A percentile compares a stretch with the other conserved stretches of the same genome.
Evolutionary conservation across 2,329 filamentous ascomycete species (phyloP).

Genomic region (Exophiala phaeomuriformis): DNA sequence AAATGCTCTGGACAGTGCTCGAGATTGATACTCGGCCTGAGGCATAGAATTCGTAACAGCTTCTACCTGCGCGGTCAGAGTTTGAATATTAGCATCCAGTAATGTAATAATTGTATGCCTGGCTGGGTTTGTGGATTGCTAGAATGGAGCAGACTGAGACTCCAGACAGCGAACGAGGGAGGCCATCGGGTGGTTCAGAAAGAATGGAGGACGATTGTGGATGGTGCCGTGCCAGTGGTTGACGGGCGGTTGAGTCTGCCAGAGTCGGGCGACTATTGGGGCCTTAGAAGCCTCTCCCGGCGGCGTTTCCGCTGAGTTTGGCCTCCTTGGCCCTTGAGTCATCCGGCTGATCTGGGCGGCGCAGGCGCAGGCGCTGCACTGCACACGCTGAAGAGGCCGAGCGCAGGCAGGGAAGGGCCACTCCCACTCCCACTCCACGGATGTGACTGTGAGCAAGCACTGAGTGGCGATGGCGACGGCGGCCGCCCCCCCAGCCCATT

Average conservation of each 20-base stretch:
- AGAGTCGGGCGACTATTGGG: not conserved
- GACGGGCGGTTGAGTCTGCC: no score
- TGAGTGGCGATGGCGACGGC: not conserved
- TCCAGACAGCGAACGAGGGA: no score
- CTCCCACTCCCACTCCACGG: no score
- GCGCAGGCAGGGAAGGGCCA: no score
- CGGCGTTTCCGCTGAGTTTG: not conserved
- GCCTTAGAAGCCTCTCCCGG: not conserved
- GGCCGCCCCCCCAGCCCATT: conserved; percentile 11
- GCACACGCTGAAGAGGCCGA: no score
- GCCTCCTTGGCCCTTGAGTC: conserved; percentile 11
- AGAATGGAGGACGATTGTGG: not conserved
- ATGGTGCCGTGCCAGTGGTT: not conserved
- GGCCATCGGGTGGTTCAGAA: not conserved
- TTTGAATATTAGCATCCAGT: no score
- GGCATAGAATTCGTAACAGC: no score
- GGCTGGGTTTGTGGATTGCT: not conserved
- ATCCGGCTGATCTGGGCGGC: conserved; percentile 19
- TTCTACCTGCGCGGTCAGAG: no score
- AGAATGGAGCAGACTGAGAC: not conserved
- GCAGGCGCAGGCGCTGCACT: not conserved
- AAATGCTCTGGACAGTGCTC: no score
- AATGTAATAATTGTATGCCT: not conserved
- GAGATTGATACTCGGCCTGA: no score
- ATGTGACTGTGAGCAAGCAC: not conserved